These are phyloP conservation scores for Arthrobotrys megalospora DNA, from an alignment of 2,329 filamentous ascomycete species.

Conservation along the genomic window DNA sequence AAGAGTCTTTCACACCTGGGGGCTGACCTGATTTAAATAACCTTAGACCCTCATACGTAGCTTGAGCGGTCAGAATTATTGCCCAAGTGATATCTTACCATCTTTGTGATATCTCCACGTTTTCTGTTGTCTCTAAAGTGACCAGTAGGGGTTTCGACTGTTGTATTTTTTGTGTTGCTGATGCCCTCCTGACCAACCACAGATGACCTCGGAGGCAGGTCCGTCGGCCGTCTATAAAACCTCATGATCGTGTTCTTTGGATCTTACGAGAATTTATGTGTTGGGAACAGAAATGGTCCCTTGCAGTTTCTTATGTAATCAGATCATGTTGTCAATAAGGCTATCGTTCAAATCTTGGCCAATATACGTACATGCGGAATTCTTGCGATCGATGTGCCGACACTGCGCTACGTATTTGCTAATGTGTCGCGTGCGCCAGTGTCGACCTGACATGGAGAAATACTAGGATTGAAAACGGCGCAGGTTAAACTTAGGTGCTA, in stretches of 20 bases:
- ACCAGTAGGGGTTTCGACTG: constrained; percentile 6
- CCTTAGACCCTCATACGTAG: constrained; percentile 26
- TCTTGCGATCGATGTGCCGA: too few species aligned
- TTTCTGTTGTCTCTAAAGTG: constrained; percentile 35
- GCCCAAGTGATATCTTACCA: constrained; percentile 44
- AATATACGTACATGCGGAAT: neutral
- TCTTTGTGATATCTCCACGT: constrained; percentile 58
- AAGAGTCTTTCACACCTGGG: constrained; percentile 44
- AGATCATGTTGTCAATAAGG: constrained; percentile 1
- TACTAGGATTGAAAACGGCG: neutral
- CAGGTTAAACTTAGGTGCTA: too few species aligned
- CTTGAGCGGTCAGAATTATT: constrained; percentile 36
- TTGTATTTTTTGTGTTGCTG: constrained; percentile 60
- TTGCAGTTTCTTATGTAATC: neutral
- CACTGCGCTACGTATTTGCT: too few species aligned
- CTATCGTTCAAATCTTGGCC: neutral
- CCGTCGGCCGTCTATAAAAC: neutral
- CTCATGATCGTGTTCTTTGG: constrained; percentile 35
- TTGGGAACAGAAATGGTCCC: neutral
- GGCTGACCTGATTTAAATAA: constrained; percentile 59
- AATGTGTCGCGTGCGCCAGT: constrained; percentile 3
- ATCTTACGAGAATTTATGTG: neutral
- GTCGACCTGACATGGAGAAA: neutral
- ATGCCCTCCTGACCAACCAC: constrained; percentile 53
- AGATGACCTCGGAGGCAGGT: constrained; percentile 42